Base-by-base conservation (phyloP, 441 rosid genomes). In the Euphorbia schlechtendalii region DNA sequence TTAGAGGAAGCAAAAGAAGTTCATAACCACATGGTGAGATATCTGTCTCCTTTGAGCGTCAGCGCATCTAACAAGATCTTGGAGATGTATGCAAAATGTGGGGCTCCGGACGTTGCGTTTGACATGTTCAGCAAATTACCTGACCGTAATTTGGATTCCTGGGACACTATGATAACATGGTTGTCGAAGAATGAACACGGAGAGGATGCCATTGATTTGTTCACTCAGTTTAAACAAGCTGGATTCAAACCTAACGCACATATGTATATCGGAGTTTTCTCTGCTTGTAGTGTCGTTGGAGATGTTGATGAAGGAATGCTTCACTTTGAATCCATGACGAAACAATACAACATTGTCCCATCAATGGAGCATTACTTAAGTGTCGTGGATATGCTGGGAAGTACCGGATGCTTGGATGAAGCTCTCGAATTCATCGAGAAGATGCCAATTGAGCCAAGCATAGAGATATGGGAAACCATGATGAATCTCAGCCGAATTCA, bases 141-240 rank as follows among this genome's bases (percentile, higher is more conserved):
- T 21, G 78, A 69, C 65, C 85, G 71, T 45, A 74, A 78, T 79
- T 67, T 80, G 76, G 71, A 81, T 18, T 74, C 93, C 30, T 93
- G 93, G 96, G 75, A 79, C 55, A 75, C 58, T 24, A 79, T 90
- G 77, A 87, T 88, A 66, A 76, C 80, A 65, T 77, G 95, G 80
- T 76, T 90, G 24, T 88, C 88, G 1, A 87, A 76, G 77, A 83
- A 78, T 67, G 95, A 82, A 36, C 74, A 75, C 14, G 97, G 89
- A 69, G 97, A 93, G 80, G 95, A 93, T 53, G 92, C 89, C 38
- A 70, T 93, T 38, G 93, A 93, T 64, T 72, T 90, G 71, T 90
- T 87, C 68, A 59, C 71, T 71, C 73, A 77, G 15, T 88, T 90
- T 68, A 93, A 87, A 78, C 77, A 73, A 64, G 76, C 77, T 28